phyloP scores from a whole-genome alignment of 352 stramenopile species.

The Lagenidium sp. region DNA sequence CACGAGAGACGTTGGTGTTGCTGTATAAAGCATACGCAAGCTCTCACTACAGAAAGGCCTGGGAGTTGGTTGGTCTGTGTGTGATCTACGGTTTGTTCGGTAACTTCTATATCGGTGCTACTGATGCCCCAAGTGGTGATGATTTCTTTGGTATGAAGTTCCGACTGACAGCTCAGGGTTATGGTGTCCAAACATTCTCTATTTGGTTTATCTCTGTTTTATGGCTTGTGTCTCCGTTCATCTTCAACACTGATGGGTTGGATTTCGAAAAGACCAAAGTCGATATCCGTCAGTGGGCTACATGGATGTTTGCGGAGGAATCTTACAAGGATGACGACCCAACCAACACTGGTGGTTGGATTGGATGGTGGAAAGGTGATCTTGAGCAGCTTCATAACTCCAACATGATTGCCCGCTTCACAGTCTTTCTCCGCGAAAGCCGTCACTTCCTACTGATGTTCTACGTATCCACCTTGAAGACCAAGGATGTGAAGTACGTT shows the following conservation, averaged over 20 bases:
- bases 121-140: conserved; percentile 17
- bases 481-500: conserved; percentile 36
- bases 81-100: conserved; percentile 58
- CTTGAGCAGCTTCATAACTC: conserved; percentile 50
- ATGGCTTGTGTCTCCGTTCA: conserved; percentile 56
- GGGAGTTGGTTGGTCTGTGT: conserved; percentile 61
- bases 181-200: conserved; percentile 69
- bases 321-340: conserved; percentile 53
- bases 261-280: conserved; percentile 72
- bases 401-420: conserved; percentile 58
- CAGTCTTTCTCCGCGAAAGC: conserved; percentile 58
- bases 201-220: conserved; percentile 74
- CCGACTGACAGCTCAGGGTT: conserved; percentile 56
- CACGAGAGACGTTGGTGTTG: conserved; percentile 64
- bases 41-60: conserved; percentile 70
- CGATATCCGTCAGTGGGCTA: conserved; percentile 45
- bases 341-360: conserved; percentile 59
- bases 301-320: conserved; percentile 65
- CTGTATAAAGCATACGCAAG: conserved; percentile 68
- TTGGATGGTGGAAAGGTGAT: conserved; percentile 66
- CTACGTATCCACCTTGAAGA: conserved; percentile 53
- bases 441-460: conserved; percentile 73
- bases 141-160: conserved; percentile 51
- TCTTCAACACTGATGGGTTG: conserved; percentile 78
- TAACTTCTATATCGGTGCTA: conserved; percentile 60